phyloP scores from a whole-genome alignment of 495 filamentous ascomycete species.

The Cercophora samala region DNA sequence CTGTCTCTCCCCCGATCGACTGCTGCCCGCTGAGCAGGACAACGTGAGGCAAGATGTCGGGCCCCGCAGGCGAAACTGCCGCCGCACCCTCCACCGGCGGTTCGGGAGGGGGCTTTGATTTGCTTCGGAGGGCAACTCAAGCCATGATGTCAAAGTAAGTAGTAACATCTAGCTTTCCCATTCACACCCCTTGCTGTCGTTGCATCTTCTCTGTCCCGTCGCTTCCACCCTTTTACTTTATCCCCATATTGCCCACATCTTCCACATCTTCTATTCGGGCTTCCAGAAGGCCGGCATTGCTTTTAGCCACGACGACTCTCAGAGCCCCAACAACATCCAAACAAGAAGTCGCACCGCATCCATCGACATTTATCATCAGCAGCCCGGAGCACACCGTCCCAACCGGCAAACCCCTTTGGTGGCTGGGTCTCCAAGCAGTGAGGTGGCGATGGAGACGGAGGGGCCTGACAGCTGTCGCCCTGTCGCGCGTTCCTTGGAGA shows the following conservation, averaged over 20 bases:
- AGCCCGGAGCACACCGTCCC: background rate
- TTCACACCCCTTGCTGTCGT: background rate
- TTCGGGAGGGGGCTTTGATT: slow-evolving; percentile 46
- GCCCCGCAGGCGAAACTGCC: slow-evolving; percentile 25
- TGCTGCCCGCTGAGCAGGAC: slow-evolving; percentile 19
- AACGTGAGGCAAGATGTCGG: slow-evolving; percentile 32
- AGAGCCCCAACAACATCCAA: slow-evolving; percentile 6
- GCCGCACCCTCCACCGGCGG: slow-evolving; percentile 21
- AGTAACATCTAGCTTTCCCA: slow-evolving; percentile 13
- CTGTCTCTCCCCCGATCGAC: slow-evolving; percentile 1
- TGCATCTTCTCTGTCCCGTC: slow-evolving; percentile 18
- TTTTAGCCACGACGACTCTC: slow-evolving; percentile 24
- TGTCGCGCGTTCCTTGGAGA: background rate
- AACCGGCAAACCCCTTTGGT: background rate
- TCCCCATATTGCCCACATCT: slow-evolving; percentile 21
- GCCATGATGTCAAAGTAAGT: slow-evolving; percentile 59
- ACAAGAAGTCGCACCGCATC: background rate
- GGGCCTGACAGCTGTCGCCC: slow-evolving; percentile 4
- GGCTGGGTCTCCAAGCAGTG: background rate
- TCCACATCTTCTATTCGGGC: slow-evolving; percentile 22
- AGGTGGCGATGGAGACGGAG: slow-evolving; percentile 11
- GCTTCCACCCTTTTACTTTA: slow-evolving; percentile 24
- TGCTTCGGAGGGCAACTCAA: slow-evolving; percentile 54
- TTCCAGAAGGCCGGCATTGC: slow-evolving; percentile 29
- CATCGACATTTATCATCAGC: background rate